Evolutionary conservation across 306 rosid species (phyloP).

Genomic region (Echinosophora koreensis): DNA sequence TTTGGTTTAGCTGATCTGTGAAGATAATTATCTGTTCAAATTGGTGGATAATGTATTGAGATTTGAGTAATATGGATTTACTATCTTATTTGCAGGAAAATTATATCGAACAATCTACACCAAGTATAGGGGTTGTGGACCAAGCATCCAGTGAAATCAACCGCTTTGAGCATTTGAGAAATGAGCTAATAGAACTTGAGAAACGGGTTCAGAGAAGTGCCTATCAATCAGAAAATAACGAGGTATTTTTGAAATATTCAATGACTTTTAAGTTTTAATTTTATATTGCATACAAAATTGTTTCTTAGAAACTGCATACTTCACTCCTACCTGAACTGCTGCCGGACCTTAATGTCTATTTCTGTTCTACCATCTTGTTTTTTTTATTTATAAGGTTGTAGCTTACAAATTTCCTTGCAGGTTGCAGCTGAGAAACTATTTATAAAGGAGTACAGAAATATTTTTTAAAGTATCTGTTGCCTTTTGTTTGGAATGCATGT

Average conservation of each 20-base stretch:
- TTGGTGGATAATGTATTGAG: constrained; percentile 39
- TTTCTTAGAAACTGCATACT: background rate
- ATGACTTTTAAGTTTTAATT: constrained; percentile 23
- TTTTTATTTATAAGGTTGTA: background rate
- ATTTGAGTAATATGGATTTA: constrained; percentile 40
- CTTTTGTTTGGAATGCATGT: constrained; percentile 17
- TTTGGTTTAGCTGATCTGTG: constrained; percentile 30
- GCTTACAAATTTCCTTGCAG: constrained; percentile 11
- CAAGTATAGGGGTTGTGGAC: constrained; percentile 57
- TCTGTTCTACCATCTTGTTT: constrained; percentile 11
- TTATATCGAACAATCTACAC: constrained; percentile 59
- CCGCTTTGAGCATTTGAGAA: constrained; percentile 84
- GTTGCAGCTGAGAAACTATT: constrained; percentile 19
- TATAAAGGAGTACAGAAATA: background rate
- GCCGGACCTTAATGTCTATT: background rate
- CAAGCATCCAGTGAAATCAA: constrained; percentile 74
- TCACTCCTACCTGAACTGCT: background rate
- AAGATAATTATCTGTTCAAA: constrained; percentile 29
- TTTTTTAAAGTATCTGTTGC: background rate
- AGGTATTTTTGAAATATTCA: constrained; percentile 55
- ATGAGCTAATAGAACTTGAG: constrained; percentile 91
- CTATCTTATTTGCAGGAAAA: constrained; percentile 66
- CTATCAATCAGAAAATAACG: constrained; percentile 75
- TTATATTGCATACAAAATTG: background rate
- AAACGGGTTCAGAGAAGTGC: constrained; percentile 83